A percentile compares a stretch with the other conserved stretches of the same genome.
Evolutionary conservation across 306 rosid species (phyloP).

Genomic region (Datisca glomerata): DNA sequence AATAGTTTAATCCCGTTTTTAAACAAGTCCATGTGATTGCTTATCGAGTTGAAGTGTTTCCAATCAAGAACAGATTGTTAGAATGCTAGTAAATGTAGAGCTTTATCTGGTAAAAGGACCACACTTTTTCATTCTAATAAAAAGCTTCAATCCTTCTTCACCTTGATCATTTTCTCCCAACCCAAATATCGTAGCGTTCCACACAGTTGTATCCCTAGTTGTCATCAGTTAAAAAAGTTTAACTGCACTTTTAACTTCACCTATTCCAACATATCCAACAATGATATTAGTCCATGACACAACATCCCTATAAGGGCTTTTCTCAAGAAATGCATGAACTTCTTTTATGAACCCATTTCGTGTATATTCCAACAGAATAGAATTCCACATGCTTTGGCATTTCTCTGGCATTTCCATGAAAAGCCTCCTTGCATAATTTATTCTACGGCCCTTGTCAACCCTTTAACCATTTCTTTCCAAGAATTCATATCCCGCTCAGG

Average conservation of each 20-base stretch:
- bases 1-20: conserved; percentile 23
- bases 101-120: conserved; percentile 28
- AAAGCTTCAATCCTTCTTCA: conserved; percentile 40
- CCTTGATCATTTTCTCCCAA: conserved; percentile 31
- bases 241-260: conserved; percentile 26
- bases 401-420: conserved; percentile 40
- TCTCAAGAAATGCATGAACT: conserved; percentile 34
- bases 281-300: conserved; percentile 38
- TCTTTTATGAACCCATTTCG: conserved; percentile 28
- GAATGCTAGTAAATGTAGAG: conserved; percentile 35
- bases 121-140: conserved; percentile 28
- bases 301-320: conserved; percentile 25
- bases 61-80: conserved; percentile 34
- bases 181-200: conserved; percentile 44
- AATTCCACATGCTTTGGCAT: conserved; percentile 30
- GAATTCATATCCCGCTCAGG: conserved; percentile 26
- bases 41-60: conserved; percentile 30
- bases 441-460: conserved; percentile 23
- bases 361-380: conserved; percentile 19
- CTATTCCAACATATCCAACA: conserved; percentile 32
- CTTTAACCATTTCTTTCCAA: conserved; percentile 27
- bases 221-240: conserved; percentile 21
- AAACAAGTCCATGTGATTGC: conserved; percentile 28
- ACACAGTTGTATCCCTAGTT: conserved; percentile 25
- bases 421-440: conserved; percentile 27